Evolutionary conservation across 1,139 yeast genomes (phyloP).

Genomic region (Yamadazyma atmosphaerica): DNA sequence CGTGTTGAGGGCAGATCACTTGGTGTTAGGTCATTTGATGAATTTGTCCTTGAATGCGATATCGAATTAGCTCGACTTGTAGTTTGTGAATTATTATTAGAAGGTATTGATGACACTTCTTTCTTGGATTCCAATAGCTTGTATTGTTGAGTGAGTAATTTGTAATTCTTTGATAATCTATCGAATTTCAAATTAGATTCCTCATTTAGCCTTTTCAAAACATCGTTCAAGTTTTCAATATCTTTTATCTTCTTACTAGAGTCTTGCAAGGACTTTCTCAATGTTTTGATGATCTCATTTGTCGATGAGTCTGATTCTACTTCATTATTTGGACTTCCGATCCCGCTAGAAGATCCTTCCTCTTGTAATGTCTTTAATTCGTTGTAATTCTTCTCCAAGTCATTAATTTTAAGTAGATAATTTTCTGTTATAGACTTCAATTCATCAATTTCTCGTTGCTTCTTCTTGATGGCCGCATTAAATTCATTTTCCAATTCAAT

Average conservation of each 20-base stretch:
- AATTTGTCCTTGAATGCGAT: not conserved
- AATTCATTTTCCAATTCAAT: conserved; percentile 56
- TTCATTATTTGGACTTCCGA: not conserved
- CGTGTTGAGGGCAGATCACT: not conserved
- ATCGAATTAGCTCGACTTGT: conserved; percentile 6
- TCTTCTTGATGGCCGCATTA: conserved; percentile 47
- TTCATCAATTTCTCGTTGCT: conserved; percentile 54
- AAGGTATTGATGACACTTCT: conserved; percentile 4
- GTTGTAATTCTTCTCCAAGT: conserved; percentile 44
- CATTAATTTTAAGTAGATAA: conserved; percentile 27
- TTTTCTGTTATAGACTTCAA: conserved; percentile 30
- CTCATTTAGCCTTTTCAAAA: conserved; percentile 64
- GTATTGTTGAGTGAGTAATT: conserved; percentile 58
- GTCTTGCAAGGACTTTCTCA: conserved; percentile 53
- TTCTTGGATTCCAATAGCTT: conserved; percentile 28
- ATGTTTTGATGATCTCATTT: conserved; percentile 41
- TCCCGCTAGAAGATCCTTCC: conserved; percentile 13
- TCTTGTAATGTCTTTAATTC: conserved; percentile 19
- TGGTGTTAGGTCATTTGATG: not conserved
- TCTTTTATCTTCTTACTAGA: conserved; percentile 55
- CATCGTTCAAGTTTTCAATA: conserved; percentile 54
- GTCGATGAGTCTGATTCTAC: conserved; percentile 23
- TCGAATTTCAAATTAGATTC: conserved; percentile 68
- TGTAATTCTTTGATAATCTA: conserved; percentile 66
- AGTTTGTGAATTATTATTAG: conserved; percentile 2